Conservation (phyloP, 306 rosid genomes). For the Glycine soja region DNA sequence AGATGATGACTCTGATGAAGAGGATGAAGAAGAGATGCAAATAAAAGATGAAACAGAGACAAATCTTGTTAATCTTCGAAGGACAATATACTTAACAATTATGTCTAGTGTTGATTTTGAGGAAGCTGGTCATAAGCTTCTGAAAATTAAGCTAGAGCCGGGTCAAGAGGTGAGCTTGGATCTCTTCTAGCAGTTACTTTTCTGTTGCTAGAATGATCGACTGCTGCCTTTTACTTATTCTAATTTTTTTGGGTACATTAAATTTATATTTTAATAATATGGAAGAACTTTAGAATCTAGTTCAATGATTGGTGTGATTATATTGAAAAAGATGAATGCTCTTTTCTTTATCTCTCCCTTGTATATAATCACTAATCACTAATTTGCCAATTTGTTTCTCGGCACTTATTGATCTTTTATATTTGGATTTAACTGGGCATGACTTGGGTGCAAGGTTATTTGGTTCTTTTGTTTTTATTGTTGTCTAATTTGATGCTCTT, state of each 20-base stretch:
- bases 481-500: background rate
- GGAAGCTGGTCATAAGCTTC: constrained; percentile 98
- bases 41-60: constrained; percentile 94
- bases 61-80: constrained; percentile 85
- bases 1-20: constrained; percentile 69
- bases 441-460: constrained; percentile 3
- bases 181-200: constrained; percentile 18
- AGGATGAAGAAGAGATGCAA: constrained; percentile 74
- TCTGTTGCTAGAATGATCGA: background rate
- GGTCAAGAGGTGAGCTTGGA: constrained; percentile 87
- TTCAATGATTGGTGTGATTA: background rate
- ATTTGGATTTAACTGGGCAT: background rate
- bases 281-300: constrained; percentile 13
- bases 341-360: background rate
- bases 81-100: constrained; percentile 89
- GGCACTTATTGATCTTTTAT: background rate
- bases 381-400: background rate
- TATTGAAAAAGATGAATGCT: constrained; percentile 28
- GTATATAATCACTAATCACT: background rate
- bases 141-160: constrained; percentile 93
- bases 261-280: background rate
- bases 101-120: constrained; percentile 98
- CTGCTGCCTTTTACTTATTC: background rate
- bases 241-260: background rate
- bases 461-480: constrained; percentile 9